Evolutionary conservation across 164 flowering plant species (phyloP), one percentile per base, ranked within the genome.

Genomic region (Taxillus chinensis): DNA sequence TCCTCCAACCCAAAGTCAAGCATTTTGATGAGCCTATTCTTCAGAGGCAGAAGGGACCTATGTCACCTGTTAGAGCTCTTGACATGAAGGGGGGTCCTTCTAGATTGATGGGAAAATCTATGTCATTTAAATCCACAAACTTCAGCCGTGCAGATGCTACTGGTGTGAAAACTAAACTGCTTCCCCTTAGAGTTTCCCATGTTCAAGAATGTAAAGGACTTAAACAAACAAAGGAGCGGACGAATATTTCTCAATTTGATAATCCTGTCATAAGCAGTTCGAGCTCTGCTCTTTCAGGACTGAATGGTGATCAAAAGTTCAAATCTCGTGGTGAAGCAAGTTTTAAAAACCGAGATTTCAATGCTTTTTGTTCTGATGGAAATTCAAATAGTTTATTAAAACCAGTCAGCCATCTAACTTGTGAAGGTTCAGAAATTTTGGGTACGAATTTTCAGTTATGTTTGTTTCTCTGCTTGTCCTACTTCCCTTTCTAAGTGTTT

Each of bases 141-240:
- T 61, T 72, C 12, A 72, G 79, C 17, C 78, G 75, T 41, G 59
- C 68, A 45, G 75, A 57, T 72, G 49, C 70, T n/a, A 46, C 59
- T 64, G 90, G 77, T 50, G 70, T 83, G 49, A 91, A 91, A 79
- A 70, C 69, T 61, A 86, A 81, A 73, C 70, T 77, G 78, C 75
- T 78, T 55, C 64, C 96, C 62, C 59, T 87, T 41, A 80, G 66
- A 42, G 41, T 67, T 58, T 70, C 80, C 57, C 79, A 61, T 59
- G 52, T 45, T 64, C 85, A 73, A 61, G 87, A 80, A 60, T 11
- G 45, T 11, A 87, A 64, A 82, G 82, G 81, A 38, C 52, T 64
- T 12, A 87, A 74, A 70, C 68, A 66, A 52, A 51, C 60, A 46
- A 84, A 81, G 76, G 89, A 82, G 5, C 62, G 75, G 68, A 84